Percentiles rank a stretch among this genome's conserved stretches.
Evolutionary conservation across 202 grass and related monocot genomes (phyloP).

Genomic region (Saccharum hybrid): DNA sequence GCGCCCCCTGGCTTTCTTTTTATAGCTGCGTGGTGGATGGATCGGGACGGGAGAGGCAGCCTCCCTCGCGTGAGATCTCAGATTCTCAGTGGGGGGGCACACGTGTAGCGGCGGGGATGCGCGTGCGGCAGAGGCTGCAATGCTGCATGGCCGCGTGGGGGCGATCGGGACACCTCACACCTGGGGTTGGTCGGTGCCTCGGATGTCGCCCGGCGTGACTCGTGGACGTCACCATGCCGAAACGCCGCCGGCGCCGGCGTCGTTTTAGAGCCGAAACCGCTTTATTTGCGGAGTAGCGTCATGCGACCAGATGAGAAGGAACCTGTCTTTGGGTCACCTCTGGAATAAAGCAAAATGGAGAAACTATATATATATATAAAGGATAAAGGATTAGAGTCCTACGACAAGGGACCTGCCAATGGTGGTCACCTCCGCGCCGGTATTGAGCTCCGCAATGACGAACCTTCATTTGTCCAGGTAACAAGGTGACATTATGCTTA

Average conservation of each 20-base stretch:
- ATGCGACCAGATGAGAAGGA: neutral
- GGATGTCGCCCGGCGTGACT: neutral
- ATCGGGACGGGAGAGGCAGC: neutral
- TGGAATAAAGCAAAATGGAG: too few species aligned
- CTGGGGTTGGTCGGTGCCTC: conserved; percentile 30
- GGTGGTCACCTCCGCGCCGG: too few species aligned
- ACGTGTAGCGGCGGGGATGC: neutral
- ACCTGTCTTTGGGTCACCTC: neutral
- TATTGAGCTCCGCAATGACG: too few species aligned
- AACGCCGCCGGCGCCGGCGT: neutral
- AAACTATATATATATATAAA: too few species aligned
- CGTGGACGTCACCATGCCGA: conserved; percentile 11
- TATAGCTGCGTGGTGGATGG: neutral
- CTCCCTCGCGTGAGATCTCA: neutral
- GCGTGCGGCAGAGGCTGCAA: neutral
- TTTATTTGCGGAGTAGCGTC: too few species aligned
- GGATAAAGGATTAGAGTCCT: too few species aligned
- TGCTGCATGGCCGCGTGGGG: neutral
- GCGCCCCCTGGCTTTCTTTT: neutral
- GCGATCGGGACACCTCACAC: neutral
- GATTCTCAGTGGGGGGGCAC: neutral
- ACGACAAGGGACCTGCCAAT: too few species aligned
- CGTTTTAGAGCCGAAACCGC: neutral
- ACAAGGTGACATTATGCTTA: too few species aligned
- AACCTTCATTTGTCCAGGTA: too few species aligned